Base-by-base conservation (phyloP, 179 eudicot species). In the Gypsophila paniculata region DNA sequence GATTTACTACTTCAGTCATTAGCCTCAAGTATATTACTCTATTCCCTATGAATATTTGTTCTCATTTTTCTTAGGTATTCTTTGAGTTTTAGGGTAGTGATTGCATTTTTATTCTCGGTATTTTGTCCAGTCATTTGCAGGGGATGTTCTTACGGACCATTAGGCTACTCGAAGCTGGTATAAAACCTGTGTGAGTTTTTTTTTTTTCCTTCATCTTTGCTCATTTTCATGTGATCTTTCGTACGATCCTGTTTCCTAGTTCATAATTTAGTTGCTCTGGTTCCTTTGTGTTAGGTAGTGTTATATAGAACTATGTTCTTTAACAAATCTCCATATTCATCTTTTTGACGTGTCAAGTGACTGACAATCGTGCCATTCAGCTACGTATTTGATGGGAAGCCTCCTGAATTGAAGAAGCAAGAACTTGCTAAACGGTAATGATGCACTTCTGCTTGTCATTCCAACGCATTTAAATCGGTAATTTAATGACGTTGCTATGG, bases 351-450 rank as follows among this genome's bases (percentile, higher is more conserved):
- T 34, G 38, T 59, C 18, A 51, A 38, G 25, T 71, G 59, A 61
- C 70, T 61, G 19, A 18, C 67, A 0, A 18, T 66, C 8, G 74
- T 44, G 63, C 76, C 17, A 21, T 65, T n/a, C 76, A 94, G 99
- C 8, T 94, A 91, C 75, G 99, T 94, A 36, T 94, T 94, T 69
- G 99, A 94, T 76, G 99, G 99, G 52, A 65, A 83, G 79, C 97
- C 99, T 58, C 99, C 99, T 46, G 97, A 88, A 58, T 73, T 94
- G 86, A 94, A 94, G 90, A 90, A 88, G 68, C 91, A 90, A 85
- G 97, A 94, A 85, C 91, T 94, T 83, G 96, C 95, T 22, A 91
- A 90, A 78, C 95, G 99, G 99, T 91, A 88, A 26, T 58, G 46
- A 8, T 61, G 21, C 49, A 66, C 46, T 61, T 53, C 32, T 18